Conservation (phyloP, 768 basidiomycete species). For the Imleria badia region DNA sequence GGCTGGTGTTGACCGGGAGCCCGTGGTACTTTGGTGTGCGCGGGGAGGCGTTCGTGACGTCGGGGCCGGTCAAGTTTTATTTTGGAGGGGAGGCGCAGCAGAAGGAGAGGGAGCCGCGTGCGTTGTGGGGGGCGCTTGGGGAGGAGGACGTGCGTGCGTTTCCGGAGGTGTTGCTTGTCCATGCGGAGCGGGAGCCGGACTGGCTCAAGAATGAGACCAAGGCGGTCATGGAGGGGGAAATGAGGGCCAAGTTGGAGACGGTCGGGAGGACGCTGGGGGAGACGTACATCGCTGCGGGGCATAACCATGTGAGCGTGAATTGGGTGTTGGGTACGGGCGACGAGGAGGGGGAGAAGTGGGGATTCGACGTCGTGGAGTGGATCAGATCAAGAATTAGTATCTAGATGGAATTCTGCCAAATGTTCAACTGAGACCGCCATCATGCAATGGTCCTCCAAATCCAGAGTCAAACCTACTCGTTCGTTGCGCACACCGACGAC, state of each 20-base stretch:
- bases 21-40: constrained; percentile 39
- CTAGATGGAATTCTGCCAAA: constrained; percentile 6
- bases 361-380: constrained; percentile 42
- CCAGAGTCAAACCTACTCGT: constrained; percentile 38
- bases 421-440: neutral
- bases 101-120: constrained; percentile 42
- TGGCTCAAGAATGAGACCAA: constrained; percentile 38
- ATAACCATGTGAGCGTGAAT: constrained; percentile 64
- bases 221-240: constrained; percentile 38
- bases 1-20: constrained; percentile 46
- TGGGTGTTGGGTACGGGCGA: constrained; percentile 52
- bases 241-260: constrained; percentile 37
- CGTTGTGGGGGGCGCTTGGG: constrained; percentile 39
- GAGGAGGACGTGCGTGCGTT: constrained; percentile 36
- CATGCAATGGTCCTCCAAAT: constrained; percentile 13
- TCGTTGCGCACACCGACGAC: constrained; percentile 31
- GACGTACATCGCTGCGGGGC: constrained; percentile 44
- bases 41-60: constrained; percentile 25
- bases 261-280: constrained; percentile 20
- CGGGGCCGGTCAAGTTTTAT: constrained; percentile 28
- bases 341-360: constrained; percentile 64
- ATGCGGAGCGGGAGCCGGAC: constrained; percentile 54
- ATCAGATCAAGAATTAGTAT: constrained; percentile 17
- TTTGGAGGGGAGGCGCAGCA: constrained; percentile 40
- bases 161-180: constrained; percentile 48